These are phyloP conservation scores for Dacryopinax spathularia DNA, from an alignment of 768 basidiomycete genomes.

Conservation along the genomic window DNA sequence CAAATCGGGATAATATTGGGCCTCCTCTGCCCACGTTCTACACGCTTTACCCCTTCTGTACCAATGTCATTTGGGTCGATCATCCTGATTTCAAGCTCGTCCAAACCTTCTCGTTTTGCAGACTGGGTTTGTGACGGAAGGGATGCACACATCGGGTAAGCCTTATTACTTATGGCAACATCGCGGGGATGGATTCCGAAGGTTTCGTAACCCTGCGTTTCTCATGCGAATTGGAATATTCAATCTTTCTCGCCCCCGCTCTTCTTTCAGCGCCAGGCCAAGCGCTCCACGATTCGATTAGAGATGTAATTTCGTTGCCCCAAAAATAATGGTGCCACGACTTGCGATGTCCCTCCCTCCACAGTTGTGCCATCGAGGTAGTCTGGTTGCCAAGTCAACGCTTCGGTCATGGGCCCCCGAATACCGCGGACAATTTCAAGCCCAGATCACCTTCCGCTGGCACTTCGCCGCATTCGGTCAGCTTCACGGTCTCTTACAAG, in stretches of 20 bases:
- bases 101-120: too few relatives aligned
- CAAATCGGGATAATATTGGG: background rate
- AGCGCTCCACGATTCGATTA: too few relatives aligned
- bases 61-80: too few relatives aligned
- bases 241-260: too few relatives aligned
- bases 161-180: background rate
- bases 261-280: too few relatives aligned
- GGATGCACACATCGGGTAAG: background rate
- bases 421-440: background rate
- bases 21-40: background rate
- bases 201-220: background rate
- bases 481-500: too few relatives aligned
- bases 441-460: background rate
- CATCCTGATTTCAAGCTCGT: too few relatives aligned
- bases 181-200: background rate
- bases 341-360: background rate
- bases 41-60: too few relatives aligned
- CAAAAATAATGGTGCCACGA: too few relatives aligned
- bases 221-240: background rate
- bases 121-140: background rate
- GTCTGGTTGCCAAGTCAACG: slow-evolving; percentile 3
- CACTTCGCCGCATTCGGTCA: background rate
- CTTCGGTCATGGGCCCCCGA: background rate
- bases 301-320: too few relatives aligned
- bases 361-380: background rate